Evolutionary conservation across 2,329 filamentous ascomycete species (phyloP).

Genomic region (Colletotrichum eleusines): DNA sequence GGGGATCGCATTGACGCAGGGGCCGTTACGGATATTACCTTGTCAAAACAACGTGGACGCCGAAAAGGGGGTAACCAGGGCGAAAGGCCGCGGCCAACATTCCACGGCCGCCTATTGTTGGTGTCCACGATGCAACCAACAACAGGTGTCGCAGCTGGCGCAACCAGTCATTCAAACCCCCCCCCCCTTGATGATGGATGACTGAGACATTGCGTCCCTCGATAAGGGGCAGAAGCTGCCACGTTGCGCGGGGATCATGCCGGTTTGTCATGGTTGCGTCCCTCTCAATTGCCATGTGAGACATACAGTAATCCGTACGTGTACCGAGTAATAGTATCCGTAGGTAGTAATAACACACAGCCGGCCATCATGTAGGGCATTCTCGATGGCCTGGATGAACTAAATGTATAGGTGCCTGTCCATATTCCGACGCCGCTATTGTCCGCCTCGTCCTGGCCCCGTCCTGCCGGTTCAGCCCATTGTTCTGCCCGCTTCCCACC

Average conservation of each 20-base stretch:
- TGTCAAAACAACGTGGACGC: neutral
- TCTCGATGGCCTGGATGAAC: too few species aligned
- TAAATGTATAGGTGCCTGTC: too few species aligned
- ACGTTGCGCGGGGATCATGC: slow-evolving; percentile 1
- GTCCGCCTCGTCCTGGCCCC: neutral
- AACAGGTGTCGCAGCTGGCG: neutral
- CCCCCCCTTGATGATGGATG: neutral
- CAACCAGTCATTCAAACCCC: neutral
- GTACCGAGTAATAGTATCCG: too few species aligned
- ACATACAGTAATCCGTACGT: too few species aligned
- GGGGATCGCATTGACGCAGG: slow-evolving; percentile 39
- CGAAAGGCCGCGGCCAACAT: neutral
- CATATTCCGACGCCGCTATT: neutral
- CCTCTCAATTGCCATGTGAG: too few species aligned
- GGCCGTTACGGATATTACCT: slow-evolving; percentile 14
- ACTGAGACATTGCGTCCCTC: neutral
- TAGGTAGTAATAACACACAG: neutral
- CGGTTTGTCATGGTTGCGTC: neutral
- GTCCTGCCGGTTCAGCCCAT: neutral
- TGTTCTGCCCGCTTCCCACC: neutral
- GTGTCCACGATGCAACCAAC: neutral
- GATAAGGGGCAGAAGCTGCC: neutral
- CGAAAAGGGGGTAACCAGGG: neutral
- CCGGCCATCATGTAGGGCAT: neutral
- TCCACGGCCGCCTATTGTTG: neutral